Evolutionary conservation across 768 basidiomycete genomes (phyloP).

Genomic region (Termitomyces sp.): DNA sequence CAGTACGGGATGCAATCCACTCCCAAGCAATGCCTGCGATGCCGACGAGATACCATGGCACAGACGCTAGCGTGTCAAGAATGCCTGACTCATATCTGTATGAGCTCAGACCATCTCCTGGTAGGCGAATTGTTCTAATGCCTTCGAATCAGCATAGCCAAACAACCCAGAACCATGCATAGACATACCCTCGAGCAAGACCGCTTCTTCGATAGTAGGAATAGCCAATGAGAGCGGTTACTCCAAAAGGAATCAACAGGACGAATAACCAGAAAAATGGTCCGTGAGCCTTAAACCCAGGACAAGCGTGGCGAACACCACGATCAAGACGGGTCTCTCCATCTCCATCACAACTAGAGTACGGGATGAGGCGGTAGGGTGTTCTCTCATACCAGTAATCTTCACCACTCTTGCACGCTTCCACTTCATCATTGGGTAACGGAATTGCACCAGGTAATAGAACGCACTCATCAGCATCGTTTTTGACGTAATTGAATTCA

Average conservation of each 20-base stretch:
- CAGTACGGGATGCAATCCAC: conserved; percentile 50
- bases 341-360: conserved; percentile 85
- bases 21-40: conserved; percentile 71
- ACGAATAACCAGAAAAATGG: conserved; percentile 84
- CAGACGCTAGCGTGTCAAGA: conserved; percentile 75
- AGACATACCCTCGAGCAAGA: conserved; percentile 60
- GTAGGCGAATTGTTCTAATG: conserved; percentile 72
- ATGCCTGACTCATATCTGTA: conserved; percentile 36
- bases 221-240: conserved; percentile 73
- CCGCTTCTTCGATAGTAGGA: conserved; percentile 83
- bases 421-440: conserved; percentile 55
- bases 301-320: conserved; percentile 74
- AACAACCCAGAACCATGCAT: conserved; percentile 4
- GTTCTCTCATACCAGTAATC: conserved; percentile 95
- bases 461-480: conserved; percentile 71
- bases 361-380: conserved; percentile 84
- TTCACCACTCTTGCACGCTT: conserved; percentile 56
- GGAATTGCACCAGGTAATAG: conserved; percentile 68
- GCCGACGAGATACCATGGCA: conserved; percentile 89
- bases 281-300: conserved; percentile 72
- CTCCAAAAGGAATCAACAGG: conserved; percentile 69
- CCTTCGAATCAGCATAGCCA: conserved; percentile 8
- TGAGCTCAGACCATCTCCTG: conserved; percentile 44
- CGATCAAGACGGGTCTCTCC: conserved; percentile 78
- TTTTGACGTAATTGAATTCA: conserved; percentile 87